Evolutionary conservation across 805 yeast genomes (phyloP).

Genomic region (Candida nemodendra): DNA sequence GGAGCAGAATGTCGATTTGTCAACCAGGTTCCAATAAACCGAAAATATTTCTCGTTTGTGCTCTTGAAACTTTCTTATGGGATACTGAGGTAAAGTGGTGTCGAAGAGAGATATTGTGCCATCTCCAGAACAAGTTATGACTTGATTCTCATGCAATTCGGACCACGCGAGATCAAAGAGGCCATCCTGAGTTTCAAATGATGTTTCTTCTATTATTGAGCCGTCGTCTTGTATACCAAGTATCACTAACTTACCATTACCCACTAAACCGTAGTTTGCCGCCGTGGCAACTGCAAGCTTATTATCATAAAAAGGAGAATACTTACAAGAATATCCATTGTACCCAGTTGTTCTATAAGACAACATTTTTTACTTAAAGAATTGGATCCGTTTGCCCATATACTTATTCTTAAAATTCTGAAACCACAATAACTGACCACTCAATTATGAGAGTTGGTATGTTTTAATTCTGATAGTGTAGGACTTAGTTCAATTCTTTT

Average conservation of each 20-base stretch:
- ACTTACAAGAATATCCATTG: slow-evolving; percentile 83
- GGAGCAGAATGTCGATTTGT: slow-evolving; percentile 61
- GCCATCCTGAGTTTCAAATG: slow-evolving; percentile 92
- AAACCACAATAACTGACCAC: too few species aligned
- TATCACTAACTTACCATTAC: slow-evolving; percentile 81
- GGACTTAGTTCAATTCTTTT: too few species aligned
- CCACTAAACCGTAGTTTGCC: slow-evolving; percentile 91
- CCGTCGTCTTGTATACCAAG: slow-evolving; percentile 71
- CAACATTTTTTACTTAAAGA: slow-evolving; percentile 67
- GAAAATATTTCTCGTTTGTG: slow-evolving; percentile 51
- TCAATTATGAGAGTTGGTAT: too few species aligned
- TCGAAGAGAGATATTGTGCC: slow-evolving; percentile 86
- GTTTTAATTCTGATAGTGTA: too few species aligned
- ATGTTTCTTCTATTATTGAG: slow-evolving; percentile 46
- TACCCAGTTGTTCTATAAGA: slow-evolving; percentile 73
- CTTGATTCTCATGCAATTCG: slow-evolving; percentile 85
- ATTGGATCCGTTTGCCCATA: too few species aligned
- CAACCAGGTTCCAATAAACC: slow-evolving; percentile 37
- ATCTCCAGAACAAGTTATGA: slow-evolving; percentile 83
- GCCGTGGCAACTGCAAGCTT: slow-evolving; percentile 87
- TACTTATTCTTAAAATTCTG: too few species aligned
- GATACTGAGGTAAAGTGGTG: slow-evolving; percentile 60
- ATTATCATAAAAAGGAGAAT: slow-evolving; percentile 90
- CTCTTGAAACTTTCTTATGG: slow-evolving; percentile 72
- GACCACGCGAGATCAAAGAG: slow-evolving; percentile 88